These are phyloP conservation scores for Phytophthora podocarpi DNA, from an alignment of 352 stramenopile species.

Conservation along the genomic window DNA sequence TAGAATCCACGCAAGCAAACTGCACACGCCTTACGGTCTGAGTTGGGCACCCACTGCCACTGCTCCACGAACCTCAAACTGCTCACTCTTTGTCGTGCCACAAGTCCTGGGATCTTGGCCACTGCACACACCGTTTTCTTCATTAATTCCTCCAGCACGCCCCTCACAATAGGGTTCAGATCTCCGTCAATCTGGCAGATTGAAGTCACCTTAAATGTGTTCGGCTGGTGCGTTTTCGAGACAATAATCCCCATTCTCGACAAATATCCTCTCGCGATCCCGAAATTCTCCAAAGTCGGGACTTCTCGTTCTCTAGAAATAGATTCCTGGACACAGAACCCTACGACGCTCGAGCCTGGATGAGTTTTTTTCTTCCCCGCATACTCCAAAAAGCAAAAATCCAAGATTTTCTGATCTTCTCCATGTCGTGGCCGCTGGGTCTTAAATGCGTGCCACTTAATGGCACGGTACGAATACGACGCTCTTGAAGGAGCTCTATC, in stretches of 20 bases:
- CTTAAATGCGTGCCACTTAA: constrained; percentile 78
- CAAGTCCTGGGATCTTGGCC: constrained; percentile 45
- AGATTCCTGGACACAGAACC: constrained; percentile 76
- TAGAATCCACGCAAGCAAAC: constrained; percentile 78
- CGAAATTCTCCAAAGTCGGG: constrained; percentile 63
- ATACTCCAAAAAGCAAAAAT: constrained; percentile 84
- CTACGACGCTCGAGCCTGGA: constrained; percentile 63
- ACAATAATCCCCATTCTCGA: constrained; percentile 71
- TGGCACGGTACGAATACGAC: constrained; percentile 63
- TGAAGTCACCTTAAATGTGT: constrained; percentile 64
- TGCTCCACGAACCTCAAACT: constrained; percentile 75
- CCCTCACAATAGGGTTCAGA: constrained; percentile 47
- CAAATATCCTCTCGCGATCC: constrained; percentile 58
- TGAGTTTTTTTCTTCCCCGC: constrained; percentile 56
- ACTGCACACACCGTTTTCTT: constrained; percentile 56
- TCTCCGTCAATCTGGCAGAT: constrained; percentile 80
- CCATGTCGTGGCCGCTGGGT: constrained; percentile 29
- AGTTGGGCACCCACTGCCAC: constrained; percentile 80
- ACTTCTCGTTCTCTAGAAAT: constrained; percentile 68
- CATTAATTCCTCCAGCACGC: constrained; percentile 67
- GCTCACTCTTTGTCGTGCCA: constrained; percentile 72
- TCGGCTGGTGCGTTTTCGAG: constrained; percentile 61
- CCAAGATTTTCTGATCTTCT: constrained; percentile 52
- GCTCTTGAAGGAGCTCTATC: constrained; percentile 14
- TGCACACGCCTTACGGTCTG: constrained; percentile 70